These are phyloP conservation scores for Colletotrichum noveboracense DNA, from an alignment of 2,329 filamentous ascomycete species.

Conservation along the genomic window DNA sequence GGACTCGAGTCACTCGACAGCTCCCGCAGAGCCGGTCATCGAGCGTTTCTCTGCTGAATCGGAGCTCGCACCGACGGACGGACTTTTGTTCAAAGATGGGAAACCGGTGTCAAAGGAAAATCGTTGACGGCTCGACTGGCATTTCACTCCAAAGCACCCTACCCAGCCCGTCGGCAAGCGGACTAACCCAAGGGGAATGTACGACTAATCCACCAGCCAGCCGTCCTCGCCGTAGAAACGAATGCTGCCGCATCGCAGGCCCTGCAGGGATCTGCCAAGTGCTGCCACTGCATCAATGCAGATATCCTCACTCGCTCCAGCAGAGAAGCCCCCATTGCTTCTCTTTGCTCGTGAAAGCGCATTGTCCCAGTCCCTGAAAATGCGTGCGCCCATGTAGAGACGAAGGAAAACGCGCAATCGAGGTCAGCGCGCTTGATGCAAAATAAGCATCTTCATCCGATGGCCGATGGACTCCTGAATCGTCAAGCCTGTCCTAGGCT, in stretches of 20 bases:
- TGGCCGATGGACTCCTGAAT: neutral
- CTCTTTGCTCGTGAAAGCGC: neutral
- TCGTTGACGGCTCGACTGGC: neutral
- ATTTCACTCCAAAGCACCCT: neutral
- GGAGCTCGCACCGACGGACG: neutral
- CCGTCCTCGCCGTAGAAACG: neutral
- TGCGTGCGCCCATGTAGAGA: neutral
- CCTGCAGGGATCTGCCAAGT: constrained; percentile 2
- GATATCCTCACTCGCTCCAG: neutral
- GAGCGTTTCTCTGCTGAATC: constrained; percentile 1
- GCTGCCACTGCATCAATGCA: neutral
- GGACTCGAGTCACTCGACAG: neutral
- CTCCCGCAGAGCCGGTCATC: neutral
- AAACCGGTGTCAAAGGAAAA: neutral
- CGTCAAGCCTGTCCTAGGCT: neutral
- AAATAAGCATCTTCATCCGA: neutral
- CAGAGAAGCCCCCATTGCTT: neutral
- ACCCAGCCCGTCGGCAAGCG: neutral
- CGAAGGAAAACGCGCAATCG: neutral
- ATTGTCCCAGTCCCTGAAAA: neutral
- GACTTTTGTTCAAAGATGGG: neutral
- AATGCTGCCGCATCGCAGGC: neutral
- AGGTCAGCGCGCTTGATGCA: neutral
- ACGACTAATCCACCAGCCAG: neutral
- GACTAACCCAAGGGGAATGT: neutral